Percentiles rank a stretch among this genome's conserved stretches.
phyloP scores from a whole-genome alignment of 2,329 filamentous ascomycete species.

The Sclerotinia subarctica region DNA sequence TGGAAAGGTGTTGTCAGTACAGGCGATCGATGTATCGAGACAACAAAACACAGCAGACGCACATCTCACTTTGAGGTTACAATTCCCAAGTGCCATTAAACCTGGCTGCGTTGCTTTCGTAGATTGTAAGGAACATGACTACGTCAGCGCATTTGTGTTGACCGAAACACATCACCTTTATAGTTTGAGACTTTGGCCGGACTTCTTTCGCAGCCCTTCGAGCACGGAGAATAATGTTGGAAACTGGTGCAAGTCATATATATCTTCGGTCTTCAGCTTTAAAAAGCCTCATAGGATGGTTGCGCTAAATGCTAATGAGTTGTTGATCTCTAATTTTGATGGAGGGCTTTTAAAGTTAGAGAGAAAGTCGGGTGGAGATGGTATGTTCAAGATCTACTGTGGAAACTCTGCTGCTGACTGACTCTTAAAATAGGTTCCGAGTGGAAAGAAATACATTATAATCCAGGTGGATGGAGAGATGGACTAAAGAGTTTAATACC shows the following conservation, averaged over 20 bases:
- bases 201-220: slow-evolving; percentile 70
- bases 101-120: slow-evolving; percentile 78
- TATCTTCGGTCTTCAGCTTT: slow-evolving; percentile 70
- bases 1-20: slow-evolving; percentile 75
- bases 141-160: slow-evolving; percentile 74
- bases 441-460: slow-evolving; percentile 73
- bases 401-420: slow-evolving; percentile 14
- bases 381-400: slow-evolving; percentile 35
- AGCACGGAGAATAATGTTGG: slow-evolving; percentile 70
- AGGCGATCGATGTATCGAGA: slow-evolving; percentile 76
- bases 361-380: slow-evolving; percentile 52
- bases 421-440: slow-evolving; percentile 33
- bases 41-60: slow-evolving; percentile 63
- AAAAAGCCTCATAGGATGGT: slow-evolving; percentile 78
- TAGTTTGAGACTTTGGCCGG: slow-evolving; percentile 76
- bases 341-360: slow-evolving; percentile 72
- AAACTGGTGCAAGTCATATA: slow-evolving; percentile 72
- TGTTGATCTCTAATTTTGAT: slow-evolving; percentile 79
- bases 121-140: slow-evolving; percentile 74
- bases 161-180: slow-evolving; percentile 78
- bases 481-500: slow-evolving; percentile 64
- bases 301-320: slow-evolving; percentile 67
- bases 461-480: slow-evolving; percentile 68
- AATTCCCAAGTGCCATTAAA: slow-evolving; percentile 70
- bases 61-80: slow-evolving; percentile 71